A percentile compares a stretch with the other conserved stretches of the same genome.
Conservation (phyloP, 164 flowering plant species). For the Tinospora cordifolia region DNA sequence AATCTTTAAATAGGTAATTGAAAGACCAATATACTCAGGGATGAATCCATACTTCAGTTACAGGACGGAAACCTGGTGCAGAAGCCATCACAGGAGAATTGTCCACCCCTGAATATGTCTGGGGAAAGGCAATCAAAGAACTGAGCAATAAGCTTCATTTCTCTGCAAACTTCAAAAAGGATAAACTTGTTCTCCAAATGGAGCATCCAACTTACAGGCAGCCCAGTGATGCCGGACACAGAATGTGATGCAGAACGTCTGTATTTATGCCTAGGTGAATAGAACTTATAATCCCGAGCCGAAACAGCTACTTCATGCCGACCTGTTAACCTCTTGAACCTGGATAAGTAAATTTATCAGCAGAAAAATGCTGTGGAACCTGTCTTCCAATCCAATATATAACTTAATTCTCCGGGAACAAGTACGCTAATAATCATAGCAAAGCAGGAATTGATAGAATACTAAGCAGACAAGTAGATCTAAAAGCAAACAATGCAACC, state of each 20-base stretch:
- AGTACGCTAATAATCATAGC: not conserved
- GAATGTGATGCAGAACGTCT: slow-evolving; percentile 64
- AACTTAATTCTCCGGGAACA: slow-evolving; percentile 2
- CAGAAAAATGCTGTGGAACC: not conserved
- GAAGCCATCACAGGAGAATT: slow-evolving; percentile 40
- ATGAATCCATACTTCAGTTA: slow-evolving; percentile 36
- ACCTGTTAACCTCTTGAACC: slow-evolving; percentile 90
- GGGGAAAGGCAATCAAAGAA: slow-evolving; percentile 14
- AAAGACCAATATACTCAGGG: not conserved
- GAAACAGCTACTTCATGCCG: slow-evolving; percentile 72
- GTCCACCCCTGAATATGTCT: slow-evolving; percentile 57
- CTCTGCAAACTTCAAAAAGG: not conserved
- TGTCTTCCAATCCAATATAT: slow-evolving; percentile 6
- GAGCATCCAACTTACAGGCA: slow-evolving; percentile 50
- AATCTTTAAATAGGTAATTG: not conserved
- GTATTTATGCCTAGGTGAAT: slow-evolving; percentile 86
- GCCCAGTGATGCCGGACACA: slow-evolving; percentile 41
- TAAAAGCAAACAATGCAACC: not conserved
- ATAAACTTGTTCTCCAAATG: not conserved
- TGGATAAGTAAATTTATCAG: slow-evolving; percentile 25
- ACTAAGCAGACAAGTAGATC: not conserved
- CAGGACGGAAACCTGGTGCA: slow-evolving; percentile 45
- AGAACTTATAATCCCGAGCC: slow-evolving; percentile 77
- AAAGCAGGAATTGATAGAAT: not conserved
- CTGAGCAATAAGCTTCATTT: slow-evolving; percentile 8